These are phyloP conservation scores for Didymella segeticola DNA, from an alignment of 2,329 filamentous ascomycete species.

Conservation along the genomic window DNA sequence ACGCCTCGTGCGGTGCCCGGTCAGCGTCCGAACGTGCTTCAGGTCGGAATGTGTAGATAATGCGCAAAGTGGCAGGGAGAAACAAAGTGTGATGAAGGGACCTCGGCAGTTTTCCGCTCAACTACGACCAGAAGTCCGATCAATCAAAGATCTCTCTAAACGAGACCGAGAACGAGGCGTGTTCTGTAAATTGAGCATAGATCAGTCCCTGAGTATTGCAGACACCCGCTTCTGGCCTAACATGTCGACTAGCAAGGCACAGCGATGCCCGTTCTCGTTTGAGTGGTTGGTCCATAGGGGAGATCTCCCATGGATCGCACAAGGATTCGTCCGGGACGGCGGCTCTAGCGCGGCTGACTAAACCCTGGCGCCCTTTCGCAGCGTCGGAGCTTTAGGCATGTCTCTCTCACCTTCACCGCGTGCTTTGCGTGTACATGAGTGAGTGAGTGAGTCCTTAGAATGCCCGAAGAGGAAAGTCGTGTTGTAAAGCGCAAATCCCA, in stretches of 20 bases:
- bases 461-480: constrained; percentile 27
- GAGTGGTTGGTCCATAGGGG: no score
- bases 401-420: background rate
- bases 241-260: no score
- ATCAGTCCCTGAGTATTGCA: no score
- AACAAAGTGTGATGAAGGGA: background rate
- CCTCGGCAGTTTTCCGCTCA: background rate
- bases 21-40: no score
- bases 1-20: no score
- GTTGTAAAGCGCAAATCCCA: constrained; percentile 41
- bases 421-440: background rate
- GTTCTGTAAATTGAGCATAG: no score
- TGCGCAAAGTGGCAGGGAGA: background rate
- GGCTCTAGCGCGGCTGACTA: constrained; percentile 5
- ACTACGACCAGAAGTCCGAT: background rate
- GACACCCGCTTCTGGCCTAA: no score
- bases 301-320: background rate
- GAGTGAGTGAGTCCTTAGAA: constrained; percentile 2
- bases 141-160: background rate
- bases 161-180: constrained; percentile 5
- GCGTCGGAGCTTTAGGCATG: constrained; percentile 1
- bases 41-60: background rate
- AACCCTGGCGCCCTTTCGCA: background rate
- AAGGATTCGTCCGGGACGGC: background rate
- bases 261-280: no score